phyloP scores from a whole-genome alignment of 768 basidiomycete species.

The Suillus paluster region DNA sequence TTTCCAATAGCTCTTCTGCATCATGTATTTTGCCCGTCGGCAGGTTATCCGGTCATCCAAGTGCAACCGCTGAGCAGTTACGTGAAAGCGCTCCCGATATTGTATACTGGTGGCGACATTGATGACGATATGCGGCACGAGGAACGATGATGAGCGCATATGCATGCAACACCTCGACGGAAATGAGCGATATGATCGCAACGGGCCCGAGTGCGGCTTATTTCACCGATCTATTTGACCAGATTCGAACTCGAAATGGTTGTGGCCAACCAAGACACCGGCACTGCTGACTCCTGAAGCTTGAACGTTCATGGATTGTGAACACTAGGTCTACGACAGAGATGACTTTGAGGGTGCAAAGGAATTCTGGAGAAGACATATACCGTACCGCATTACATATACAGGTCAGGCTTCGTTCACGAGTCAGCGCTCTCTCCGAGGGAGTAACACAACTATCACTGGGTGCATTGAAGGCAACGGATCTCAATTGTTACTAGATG shows the following conservation, averaged over 20 bases:
- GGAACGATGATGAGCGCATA: not conserved
- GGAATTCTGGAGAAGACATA: no score
- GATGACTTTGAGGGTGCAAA: not conserved
- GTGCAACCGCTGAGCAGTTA: not conserved
- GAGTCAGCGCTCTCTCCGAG: not conserved
- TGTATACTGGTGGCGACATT: not conserved
- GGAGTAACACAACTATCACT: not conserved
- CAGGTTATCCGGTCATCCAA: not conserved
- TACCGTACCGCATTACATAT: not conserved
- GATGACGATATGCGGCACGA: not conserved
- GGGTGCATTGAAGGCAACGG: not conserved
- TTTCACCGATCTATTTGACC: not conserved
- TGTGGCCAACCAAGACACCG: not conserved
- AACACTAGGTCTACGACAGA: not conserved
- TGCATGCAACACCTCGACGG: slow-evolving; percentile 1
- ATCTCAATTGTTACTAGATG: not conserved
- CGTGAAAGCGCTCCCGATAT: not conserved
- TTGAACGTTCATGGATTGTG: not conserved
- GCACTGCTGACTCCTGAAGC: not conserved
- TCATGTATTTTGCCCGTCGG: not conserved
- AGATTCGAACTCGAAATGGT: not conserved
- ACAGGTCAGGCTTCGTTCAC: not conserved
- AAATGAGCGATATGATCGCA: not conserved
- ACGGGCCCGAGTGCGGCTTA: not conserved
- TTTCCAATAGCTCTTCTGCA: not conserved